These are phyloP conservation scores for Pseudocercospora cruenta DNA, from an alignment of 2,329 filamentous ascomycete genomes.

Conservation along the genomic window DNA sequence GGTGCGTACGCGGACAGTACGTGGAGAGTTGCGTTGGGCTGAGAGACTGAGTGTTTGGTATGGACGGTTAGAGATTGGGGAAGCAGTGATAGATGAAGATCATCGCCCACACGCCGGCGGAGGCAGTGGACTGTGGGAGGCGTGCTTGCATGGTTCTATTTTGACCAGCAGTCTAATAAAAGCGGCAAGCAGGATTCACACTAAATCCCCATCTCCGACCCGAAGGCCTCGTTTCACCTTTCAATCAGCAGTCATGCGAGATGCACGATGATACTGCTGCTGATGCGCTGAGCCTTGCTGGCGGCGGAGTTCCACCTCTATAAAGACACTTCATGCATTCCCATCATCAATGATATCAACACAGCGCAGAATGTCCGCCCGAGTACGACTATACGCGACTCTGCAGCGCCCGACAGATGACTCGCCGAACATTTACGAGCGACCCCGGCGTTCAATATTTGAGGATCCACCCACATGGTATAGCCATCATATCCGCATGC, in stretches of 20 bases:
- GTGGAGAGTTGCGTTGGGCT: not conserved
- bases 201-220: not conserved
- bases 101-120: not conserved
- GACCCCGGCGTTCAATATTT: not conserved
- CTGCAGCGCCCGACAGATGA: not conserved
- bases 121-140: not conserved
- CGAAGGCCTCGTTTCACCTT: not conserved
- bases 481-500: not conserved
- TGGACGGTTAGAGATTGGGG: not conserved
- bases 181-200: not conserved
- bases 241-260: not conserved
- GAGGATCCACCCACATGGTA: not conserved
- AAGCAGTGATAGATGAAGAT: not conserved
- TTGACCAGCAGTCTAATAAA: not conserved
- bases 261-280: not conserved
- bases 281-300: not conserved
- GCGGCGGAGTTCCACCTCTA: not conserved
- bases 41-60: constrained; percentile 4
- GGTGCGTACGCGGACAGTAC: constrained; percentile 1
- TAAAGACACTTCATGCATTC: not conserved
- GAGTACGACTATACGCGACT: too few species aligned
- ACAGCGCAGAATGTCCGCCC: not conserved
- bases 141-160: not conserved
- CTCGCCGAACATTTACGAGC: not conserved
- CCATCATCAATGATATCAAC: not conserved